A percentile compares a stretch with the other conserved stretches of the same genome.
phyloP scores from a whole-genome alignment of 805 yeast genomes.

The Ogataea thermomethanolica region DNA sequence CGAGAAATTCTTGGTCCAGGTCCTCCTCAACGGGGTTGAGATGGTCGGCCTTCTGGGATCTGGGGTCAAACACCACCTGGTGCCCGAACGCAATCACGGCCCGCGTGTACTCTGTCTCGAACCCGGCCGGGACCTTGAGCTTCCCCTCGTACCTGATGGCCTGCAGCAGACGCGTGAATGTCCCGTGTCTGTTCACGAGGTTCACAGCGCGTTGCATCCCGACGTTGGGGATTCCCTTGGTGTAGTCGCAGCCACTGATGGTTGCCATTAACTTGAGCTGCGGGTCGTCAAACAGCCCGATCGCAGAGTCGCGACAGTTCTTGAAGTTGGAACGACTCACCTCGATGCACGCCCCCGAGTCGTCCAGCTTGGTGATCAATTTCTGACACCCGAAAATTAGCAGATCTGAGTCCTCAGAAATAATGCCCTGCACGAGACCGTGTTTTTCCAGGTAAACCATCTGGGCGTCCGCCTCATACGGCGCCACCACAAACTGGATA shows the following conservation, averaged over 20 bases:
- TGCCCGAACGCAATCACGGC: constrained; percentile 80
- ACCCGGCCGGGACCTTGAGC: constrained; percentile 49
- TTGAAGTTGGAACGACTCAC: constrained; percentile 55
- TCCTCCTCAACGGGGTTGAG: constrained; percentile 53
- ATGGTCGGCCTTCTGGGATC: constrained; percentile 43
- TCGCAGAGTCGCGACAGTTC: constrained; percentile 31
- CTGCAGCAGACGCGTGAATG: constrained; percentile 53
- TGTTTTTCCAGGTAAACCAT: constrained; percentile 80
- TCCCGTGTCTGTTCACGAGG: constrained; percentile 48
- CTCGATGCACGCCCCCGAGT: constrained; percentile 63
- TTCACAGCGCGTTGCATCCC: constrained; percentile 77
- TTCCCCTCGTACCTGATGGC: constrained; percentile 62
- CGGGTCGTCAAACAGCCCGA: constrained; percentile 48
- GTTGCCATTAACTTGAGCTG: constrained; percentile 78
- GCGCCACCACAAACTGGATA: constrained; percentile 84
- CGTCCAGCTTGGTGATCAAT: constrained; percentile 79
- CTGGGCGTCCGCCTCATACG: constrained; percentile 98
- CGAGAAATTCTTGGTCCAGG: constrained; percentile 22
- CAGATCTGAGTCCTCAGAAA: constrained; percentile 93
- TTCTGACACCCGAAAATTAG: constrained; percentile 79
- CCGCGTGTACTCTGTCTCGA: constrained; percentile 53
- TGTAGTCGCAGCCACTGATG: constrained; percentile 94
- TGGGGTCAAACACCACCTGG: constrained; percentile 83
- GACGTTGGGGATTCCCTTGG: constrained; percentile 76
- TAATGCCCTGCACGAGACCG: constrained; percentile 77